Percentiles rank a stretch among this genome's conserved stretches.
These are phyloP conservation scores for Lactifluus piperatus DNA, from an alignment of 768 basidiomycete genomes.

Conservation along the genomic window DNA sequence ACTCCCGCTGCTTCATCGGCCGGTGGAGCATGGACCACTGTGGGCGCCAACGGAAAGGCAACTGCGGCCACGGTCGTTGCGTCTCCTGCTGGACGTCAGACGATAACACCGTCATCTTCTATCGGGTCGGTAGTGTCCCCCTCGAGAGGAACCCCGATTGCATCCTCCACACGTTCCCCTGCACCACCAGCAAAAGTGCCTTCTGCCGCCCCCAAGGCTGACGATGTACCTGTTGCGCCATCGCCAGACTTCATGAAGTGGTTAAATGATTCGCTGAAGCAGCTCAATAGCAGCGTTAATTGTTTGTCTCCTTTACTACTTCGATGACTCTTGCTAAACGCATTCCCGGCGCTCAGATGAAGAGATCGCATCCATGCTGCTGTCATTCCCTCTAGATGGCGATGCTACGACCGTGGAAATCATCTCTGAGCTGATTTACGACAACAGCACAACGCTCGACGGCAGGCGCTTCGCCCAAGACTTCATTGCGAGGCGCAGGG, in stretches of 20 bases:
- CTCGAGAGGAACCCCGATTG: conserved; percentile 16
- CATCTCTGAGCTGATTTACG: conserved; percentile 92
- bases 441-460: conserved; percentile 89
- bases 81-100: conserved; percentile 30
- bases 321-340: not conserved
- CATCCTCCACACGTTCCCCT: conserved; percentile 14
- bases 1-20: conserved; percentile 23
- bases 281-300: conserved; percentile 62
- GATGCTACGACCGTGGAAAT: conserved; percentile 78
- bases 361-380: conserved; percentile 91
- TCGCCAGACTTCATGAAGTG: conserved; percentile 90
- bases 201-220: conserved; percentile 34
- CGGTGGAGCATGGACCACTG: conserved; percentile 74
- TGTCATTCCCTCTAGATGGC: conserved; percentile 89
- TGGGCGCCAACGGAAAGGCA: conserved; percentile 70
- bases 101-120: conserved; percentile 30
- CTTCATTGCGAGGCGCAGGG: conserved; percentile 79
- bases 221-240: conserved; percentile 58
- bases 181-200: conserved; percentile 23
- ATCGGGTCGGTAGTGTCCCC: conserved; percentile 29
- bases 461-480: conserved; percentile 92
- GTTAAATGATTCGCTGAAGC: conserved; percentile 79
- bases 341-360: conserved; percentile 50
- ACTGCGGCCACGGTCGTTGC: conserved; percentile 28
- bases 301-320: conserved; percentile 34